Evolutionary conservation across 257 asterid genomes (phyloP).

Genomic region (Ehretia macrophylla): DNA sequence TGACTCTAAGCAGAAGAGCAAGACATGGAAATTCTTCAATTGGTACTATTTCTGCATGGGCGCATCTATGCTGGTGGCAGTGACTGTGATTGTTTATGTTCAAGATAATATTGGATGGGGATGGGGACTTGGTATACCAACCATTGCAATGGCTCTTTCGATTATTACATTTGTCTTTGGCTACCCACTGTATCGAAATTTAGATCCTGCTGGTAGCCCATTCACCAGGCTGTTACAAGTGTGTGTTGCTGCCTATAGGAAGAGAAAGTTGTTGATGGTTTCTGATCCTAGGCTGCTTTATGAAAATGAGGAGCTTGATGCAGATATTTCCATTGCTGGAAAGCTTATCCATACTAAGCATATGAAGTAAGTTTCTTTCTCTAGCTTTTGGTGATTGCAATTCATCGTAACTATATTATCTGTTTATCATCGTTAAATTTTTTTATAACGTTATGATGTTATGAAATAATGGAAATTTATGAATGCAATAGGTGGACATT

Average conservation of each 20-base stretch:
- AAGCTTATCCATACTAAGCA: conserved; percentile 44
- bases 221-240: conserved; percentile 71
- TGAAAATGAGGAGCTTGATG: conserved; percentile 50
- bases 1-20: conserved; percentile 51
- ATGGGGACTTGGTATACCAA: conserved; percentile 77
- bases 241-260: conserved; percentile 55
- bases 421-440: no score
- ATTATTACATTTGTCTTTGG: conserved; percentile 48
- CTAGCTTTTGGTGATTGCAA: no score
- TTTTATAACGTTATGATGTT: no score
- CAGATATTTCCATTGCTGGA: conserved; percentile 50
- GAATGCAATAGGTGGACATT: no score
- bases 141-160: conserved; percentile 59
- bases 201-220: conserved; percentile 79
- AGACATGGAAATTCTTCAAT: conserved; percentile 86
- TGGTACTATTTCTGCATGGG: conserved; percentile 97
- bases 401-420: no score
- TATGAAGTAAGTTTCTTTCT: conserved; percentile 37
- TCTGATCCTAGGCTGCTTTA: conserved; percentile 30
- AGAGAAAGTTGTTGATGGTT: conserved; percentile 41
- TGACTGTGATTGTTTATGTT: conserved; percentile 55
- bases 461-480: no score
- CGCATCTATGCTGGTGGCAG: conserved; percentile 59
- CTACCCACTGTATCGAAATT: conserved; percentile 57
- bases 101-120: conserved; percentile 90